Base-by-base conservation (phyloP, 2,329 filamentous ascomycete genomes). In the Eutypa lata region DNA sequence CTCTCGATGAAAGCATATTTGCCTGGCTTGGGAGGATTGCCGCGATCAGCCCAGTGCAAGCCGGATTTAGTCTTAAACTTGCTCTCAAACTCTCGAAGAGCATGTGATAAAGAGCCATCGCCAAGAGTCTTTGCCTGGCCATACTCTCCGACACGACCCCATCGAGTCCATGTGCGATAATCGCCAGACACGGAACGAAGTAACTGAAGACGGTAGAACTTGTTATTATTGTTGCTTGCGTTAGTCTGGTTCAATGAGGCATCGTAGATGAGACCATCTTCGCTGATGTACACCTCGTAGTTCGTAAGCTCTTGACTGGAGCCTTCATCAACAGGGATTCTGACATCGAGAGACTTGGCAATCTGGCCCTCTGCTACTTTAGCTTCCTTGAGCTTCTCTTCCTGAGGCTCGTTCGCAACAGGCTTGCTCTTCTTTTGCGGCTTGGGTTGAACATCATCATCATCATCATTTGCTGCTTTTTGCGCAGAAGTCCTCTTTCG, bases 1-100 rank as follows among this genome's bases (percentile, higher is more conserved):
- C 81, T 81, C 71, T 95, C 90, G 11, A 96, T 79, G 65, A 91
- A 96, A 2, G 87, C 87, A 64, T 96, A 96, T 65, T 89, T 87
- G 33, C 80, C 84, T 1, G 79, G 71, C 61, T 82, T 88, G 0
- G 89, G 84, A 2, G 78, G 68, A 0, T 77, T 70, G 2, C 68
- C 70, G 5, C 84, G 78, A 28, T 81, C 68, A 0, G 69, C 73
- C 83, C 84, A 88, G 0, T 61, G 7, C 19, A 83, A 67, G 0
- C 84, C 84, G 1, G 81, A 79, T 67, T 87, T 87, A 61, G 79
- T 75, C 53, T 77, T 81, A 69, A 88, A 87, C 62, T 86, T 85
- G 61, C 78, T 81, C 52, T 83, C 71, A 54, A 86, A 88, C 14
- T 77, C 63, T 31, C 65, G 68, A 33, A 80, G 63, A 1, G 82